Base-by-base conservation (phyloP, 2,329 filamentous ascomycete species). In the Trematosphaeria pertusa region DNA sequence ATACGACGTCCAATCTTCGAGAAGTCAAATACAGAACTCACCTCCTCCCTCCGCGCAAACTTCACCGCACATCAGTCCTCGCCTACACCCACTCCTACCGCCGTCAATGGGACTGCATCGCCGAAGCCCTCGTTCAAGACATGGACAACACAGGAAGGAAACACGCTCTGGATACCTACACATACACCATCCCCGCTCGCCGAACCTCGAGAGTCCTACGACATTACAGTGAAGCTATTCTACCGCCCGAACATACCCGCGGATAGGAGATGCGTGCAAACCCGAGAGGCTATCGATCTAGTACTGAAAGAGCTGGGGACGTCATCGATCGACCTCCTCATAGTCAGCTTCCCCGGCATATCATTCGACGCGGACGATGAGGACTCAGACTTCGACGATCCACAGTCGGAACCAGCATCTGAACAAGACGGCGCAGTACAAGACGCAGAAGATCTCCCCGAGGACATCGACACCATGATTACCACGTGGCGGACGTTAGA, bases 221-320 rank as follows among this genome's bases (percentile, higher is more conserved):
- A 97, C 67, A 91, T 97, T 64, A 97, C 93, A 0, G 87, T 94
- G 51, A 99, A 99, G 75, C 76, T 99, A 17, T 99, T 99, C 78
- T 95, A 94, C 73, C 81, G 97, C 20, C 88, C 91, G 3, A 83
- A 82, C 14, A 83, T 89, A 42, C 80, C 86, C 8, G 75, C 83
- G 1, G 79, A 80, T 14, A 75, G 85, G 55, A 84, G 93, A 49
- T 83, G 82, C 57, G 77, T 79, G 43, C 87, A 96, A 67, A 88
- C 89, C 7, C 75, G 81, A 44, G 88, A 95, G 65, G 93, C 94
- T 1, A 79, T 99, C 57, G 78, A 84, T 40, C 75, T 96, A 8
- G 92, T 97, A 8, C 79, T 87, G 56, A 88, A 87, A 68, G 90
- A 96, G 72, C 77, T 99, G 46, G 82, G 86, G 42, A 85, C 92